A percentile compares a stretch with the other conserved stretches of the same genome.
Conservation (phyloP, 768 basidiomycete genomes). For the Hericium coralloides region DNA sequence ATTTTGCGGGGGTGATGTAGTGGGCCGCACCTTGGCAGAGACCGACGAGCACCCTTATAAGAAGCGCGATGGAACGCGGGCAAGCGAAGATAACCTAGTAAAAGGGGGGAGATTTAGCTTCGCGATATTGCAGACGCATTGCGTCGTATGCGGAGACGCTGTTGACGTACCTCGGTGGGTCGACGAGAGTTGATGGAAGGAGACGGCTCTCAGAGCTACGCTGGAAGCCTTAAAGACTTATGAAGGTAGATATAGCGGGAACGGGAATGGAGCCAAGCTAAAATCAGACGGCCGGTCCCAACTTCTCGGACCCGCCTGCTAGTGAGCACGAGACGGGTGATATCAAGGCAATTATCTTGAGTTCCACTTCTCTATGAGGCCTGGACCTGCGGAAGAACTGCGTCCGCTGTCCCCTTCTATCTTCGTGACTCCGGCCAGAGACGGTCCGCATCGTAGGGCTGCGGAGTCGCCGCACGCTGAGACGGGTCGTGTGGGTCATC, state of each 20-base stretch:
- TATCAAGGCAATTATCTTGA: not conserved
- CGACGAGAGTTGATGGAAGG: not conserved
- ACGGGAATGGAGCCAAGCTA: not conserved
- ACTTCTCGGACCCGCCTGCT: not conserved
- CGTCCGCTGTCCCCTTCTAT: not conserved
- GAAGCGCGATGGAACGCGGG: slow-evolving; percentile 31
- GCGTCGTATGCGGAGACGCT: no score
- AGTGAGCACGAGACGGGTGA: not conserved
- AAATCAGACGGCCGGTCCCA: not conserved
- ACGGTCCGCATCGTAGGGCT: not conserved
- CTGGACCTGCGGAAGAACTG: not conserved
- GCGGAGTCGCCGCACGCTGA: not conserved
- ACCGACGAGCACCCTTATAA: slow-evolving; percentile 31
- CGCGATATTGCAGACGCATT: no score
- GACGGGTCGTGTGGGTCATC: not conserved
- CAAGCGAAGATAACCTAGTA: slow-evolving; percentile 21
- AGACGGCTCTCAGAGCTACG: not conserved
- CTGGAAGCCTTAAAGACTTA: not conserved
- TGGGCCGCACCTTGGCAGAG: slow-evolving; percentile 22
- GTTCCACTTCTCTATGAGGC: not conserved
- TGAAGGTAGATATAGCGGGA: not conserved
- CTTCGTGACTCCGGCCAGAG: not conserved
- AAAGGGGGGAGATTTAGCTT: slow-evolving; percentile 5
- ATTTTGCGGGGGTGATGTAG: not conserved
- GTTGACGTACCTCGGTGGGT: not conserved